A percentile compares a stretch with the other conserved stretches of the same genome.
These are phyloP conservation scores for Saturnispora zaruensis DNA, from an alignment of 805 yeast genomes.

Conservation along the genomic window DNA sequence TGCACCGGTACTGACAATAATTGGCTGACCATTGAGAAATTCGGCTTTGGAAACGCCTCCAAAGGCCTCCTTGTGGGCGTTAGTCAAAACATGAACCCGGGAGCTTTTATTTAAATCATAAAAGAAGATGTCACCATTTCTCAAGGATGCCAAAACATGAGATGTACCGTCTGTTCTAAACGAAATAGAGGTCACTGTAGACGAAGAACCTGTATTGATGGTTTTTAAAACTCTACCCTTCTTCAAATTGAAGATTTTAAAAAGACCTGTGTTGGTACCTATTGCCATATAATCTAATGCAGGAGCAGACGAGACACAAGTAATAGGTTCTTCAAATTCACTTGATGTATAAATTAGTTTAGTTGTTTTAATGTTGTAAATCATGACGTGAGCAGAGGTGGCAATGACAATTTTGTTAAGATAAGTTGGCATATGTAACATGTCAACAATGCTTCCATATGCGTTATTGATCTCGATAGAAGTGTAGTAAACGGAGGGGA, in stretches of 20 bases:
- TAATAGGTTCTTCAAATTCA: slow-evolving; percentile 47
- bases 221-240: slow-evolving; percentile 52
- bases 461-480: slow-evolving; percentile 47
- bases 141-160: slow-evolving; percentile 71
- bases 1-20: slow-evolving; percentile 80
- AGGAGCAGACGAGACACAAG: slow-evolving; percentile 76
- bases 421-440: slow-evolving; percentile 84
- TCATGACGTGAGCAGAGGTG: slow-evolving; percentile 51
- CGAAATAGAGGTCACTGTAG: slow-evolving; percentile 52
- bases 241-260: slow-evolving; percentile 57
- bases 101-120: slow-evolving; percentile 69
- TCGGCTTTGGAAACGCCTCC: slow-evolving; percentile 73
- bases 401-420: slow-evolving; percentile 81
- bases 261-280: slow-evolving; percentile 63
- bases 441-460: slow-evolving; percentile 62
- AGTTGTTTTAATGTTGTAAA: slow-evolving; percentile 73
- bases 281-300: slow-evolving; percentile 76
- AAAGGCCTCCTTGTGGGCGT: slow-evolving; percentile 59
- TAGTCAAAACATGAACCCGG: slow-evolving; percentile 66
- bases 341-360: slow-evolving; percentile 47
- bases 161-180: slow-evolving; percentile 88
- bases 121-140: slow-evolving; percentile 75
- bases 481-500: slow-evolving; percentile 61
- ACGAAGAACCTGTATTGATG: slow-evolving; percentile 33
- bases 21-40: slow-evolving; percentile 87